Evolutionary conservation across 1,284 basidiomycete genomes (phyloP).

Genomic region (Ustanciosporium gigantosporum): DNA sequence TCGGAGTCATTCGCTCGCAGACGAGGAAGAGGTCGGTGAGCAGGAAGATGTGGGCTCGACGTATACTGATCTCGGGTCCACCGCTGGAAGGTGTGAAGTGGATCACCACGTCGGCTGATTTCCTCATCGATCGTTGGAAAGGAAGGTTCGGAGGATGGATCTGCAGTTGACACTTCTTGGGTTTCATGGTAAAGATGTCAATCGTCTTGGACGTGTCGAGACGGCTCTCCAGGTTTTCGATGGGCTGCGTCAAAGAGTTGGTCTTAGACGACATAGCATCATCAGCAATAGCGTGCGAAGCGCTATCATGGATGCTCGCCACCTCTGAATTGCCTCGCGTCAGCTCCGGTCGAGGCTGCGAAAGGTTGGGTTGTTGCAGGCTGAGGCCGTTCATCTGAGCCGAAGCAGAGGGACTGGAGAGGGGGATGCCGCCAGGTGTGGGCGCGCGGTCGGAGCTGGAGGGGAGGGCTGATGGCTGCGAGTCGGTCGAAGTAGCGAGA

Average conservation of each 20-base stretch:
- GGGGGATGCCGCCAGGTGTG: slow-evolving; percentile 13
- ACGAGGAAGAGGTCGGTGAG: slow-evolving; percentile 89
- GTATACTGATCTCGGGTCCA: slow-evolving; percentile 68
- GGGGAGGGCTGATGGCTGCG: slow-evolving; percentile 1
- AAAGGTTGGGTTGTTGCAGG: slow-evolving; percentile 7
- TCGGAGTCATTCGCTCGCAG: slow-evolving; percentile 62
- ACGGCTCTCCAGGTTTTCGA: slow-evolving; percentile 75
- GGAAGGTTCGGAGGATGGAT: slow-evolving; percentile 79
- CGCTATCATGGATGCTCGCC: slow-evolving; percentile 21
- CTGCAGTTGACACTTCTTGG: slow-evolving; percentile 85
- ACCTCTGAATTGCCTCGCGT: slow-evolving; percentile 27
- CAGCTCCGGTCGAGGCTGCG: slow-evolving; percentile 17
- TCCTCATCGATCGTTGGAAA: slow-evolving; percentile 78
- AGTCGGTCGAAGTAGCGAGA: background rate
- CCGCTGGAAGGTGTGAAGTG: slow-evolving; percentile 74
- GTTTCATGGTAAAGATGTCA: slow-evolving; percentile 94
- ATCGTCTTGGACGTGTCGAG: slow-evolving; percentile 78
- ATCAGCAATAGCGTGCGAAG: too few relatives aligned
- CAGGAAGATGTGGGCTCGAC: slow-evolving; percentile 80
- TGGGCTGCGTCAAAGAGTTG: slow-evolving; percentile 26
- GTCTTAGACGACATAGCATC: slow-evolving; percentile 14
- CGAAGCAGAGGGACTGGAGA: slow-evolving; percentile 9
- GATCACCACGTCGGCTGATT: slow-evolving; percentile 75
- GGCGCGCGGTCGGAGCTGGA: slow-evolving; percentile 10
- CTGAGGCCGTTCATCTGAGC: slow-evolving; percentile 16